Conservation (phyloP, 805 yeast species). For the Saturnispora saitoi region DNA sequence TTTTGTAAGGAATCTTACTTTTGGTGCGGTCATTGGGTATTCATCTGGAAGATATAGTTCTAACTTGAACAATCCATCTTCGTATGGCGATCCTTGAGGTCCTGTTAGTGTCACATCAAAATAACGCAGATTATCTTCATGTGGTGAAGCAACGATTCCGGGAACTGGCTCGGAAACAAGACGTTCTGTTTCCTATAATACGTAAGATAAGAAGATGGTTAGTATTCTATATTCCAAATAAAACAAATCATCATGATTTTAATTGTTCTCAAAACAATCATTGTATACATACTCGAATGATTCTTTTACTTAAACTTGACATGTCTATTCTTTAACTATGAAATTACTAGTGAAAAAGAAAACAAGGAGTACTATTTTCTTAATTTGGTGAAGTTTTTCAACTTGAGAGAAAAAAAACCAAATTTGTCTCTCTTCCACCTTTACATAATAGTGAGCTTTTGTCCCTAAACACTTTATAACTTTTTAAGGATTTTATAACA, state of each 20-base stretch:
- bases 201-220: not conserved
- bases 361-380: not conserved
- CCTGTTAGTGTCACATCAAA: slow-evolving; percentile 91
- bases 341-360: not conserved
- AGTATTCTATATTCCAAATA: not conserved
- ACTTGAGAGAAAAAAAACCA: not conserved
- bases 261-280: not conserved
- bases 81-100: slow-evolving; percentile 86
- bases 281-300: slow-evolving; percentile 58
- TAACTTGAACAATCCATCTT: slow-evolving; percentile 65
- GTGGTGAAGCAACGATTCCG: slow-evolving; percentile 89
- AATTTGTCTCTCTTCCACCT: too few relatives aligned
- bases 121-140: slow-evolving; percentile 87
- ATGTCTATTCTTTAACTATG: slow-evolving; percentile 19
- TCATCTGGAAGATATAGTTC: slow-evolving; percentile 93
- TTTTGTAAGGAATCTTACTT: slow-evolving; percentile 85
- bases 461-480: not conserved
- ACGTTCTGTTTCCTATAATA: slow-evolving; percentile 73
- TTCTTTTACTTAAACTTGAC: slow-evolving; percentile 75
- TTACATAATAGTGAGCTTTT: not conserved
- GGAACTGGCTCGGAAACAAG: slow-evolving; percentile 92
- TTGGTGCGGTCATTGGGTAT: slow-evolving; percentile 97
- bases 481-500: not conserved
- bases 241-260: not conserved
- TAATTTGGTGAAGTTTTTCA: not conserved